Evolutionary conservation across 129 eudicot species (phyloP).

Genomic region (Ambrosia artemisiifolia): DNA sequence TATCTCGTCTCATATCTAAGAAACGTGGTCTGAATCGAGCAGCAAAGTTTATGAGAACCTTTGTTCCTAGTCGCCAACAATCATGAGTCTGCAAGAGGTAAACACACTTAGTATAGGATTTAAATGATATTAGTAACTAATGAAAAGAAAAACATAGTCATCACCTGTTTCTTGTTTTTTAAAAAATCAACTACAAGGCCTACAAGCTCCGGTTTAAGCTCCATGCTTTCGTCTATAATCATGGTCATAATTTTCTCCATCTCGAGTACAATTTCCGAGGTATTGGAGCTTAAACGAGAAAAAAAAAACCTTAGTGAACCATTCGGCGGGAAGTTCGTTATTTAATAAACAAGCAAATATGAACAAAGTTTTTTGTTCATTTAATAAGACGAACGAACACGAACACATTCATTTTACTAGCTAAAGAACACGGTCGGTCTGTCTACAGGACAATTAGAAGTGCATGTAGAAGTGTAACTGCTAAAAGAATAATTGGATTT

Average conservation of each 20-base stretch:
- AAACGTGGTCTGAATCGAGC: no score
- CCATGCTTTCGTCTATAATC: slow-evolving; percentile 37
- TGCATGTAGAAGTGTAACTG: no score
- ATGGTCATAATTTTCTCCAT: slow-evolving; percentile 45
- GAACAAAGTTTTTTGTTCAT: no score
- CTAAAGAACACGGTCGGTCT: no score
- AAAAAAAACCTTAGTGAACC: neutral
- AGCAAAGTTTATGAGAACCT: no score
- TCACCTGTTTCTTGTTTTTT: slow-evolving; percentile 37
- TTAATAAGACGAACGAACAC: neutral
- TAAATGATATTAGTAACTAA: neutral
- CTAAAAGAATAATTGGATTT: no score
- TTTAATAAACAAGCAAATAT: no score
- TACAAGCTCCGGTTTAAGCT: slow-evolving; percentile 32
- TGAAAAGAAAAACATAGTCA: neutral
- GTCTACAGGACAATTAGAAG: neutral
- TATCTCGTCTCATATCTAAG: no score
- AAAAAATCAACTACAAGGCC: slow-evolving; percentile 27
- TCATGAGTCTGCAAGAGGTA: no score
- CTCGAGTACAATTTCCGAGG: slow-evolving; percentile 19
- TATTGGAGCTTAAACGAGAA: slow-evolving; percentile 23
- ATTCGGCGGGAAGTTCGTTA: no score
- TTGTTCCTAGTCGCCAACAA: no score
- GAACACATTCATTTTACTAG: no score
- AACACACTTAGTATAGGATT: neutral